phyloP scores from a whole-genome alignment of 2,329 filamentous ascomycete species.

The Fusarium mangiferae region DNA sequence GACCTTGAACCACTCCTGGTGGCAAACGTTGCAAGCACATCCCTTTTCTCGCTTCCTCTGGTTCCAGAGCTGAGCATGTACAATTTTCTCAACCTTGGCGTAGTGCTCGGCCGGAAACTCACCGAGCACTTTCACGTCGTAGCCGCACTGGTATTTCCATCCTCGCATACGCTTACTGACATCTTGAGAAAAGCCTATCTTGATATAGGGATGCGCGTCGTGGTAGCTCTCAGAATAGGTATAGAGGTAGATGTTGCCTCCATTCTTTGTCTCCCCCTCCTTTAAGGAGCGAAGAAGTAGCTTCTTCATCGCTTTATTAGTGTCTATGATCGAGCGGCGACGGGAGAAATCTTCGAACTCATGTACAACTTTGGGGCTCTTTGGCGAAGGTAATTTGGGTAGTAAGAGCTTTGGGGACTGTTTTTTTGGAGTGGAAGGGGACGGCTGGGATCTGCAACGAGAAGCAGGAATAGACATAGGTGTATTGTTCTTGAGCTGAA shows the following conservation, averaged over 20 bases:
- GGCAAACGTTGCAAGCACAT: slow-evolving; percentile 40
- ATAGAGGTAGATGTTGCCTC: slow-evolving; percentile 43
- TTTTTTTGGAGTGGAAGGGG: not conserved
- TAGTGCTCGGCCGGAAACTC: slow-evolving; percentile 31
- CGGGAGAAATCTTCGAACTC: slow-evolving; percentile 31
- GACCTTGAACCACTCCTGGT: slow-evolving; percentile 47
- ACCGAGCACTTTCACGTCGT: slow-evolving; percentile 33
- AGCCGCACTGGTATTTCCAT: slow-evolving; percentile 41
- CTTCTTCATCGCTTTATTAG: slow-evolving; percentile 33
- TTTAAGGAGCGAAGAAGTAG: slow-evolving; percentile 16
- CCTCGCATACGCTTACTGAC: slow-evolving; percentile 36
- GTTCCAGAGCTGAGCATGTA: slow-evolving; percentile 44
- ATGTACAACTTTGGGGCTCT: slow-evolving; percentile 10
- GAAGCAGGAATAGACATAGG: not conserved
- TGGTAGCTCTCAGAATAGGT: slow-evolving; percentile 34
- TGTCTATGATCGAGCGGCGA: not conserved
- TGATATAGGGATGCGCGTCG: slow-evolving; percentile 36
- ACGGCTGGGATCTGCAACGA: not conserved
- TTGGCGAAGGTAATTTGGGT: not conserved
- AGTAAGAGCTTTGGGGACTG: not conserved
- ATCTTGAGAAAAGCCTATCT: slow-evolving; percentile 45
- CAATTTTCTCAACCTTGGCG: slow-evolving; percentile 44
- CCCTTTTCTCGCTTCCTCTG: slow-evolving; percentile 38
- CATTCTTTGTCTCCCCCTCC: not conserved
- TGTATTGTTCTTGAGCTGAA: not conserved